Evolutionary conservation across 2,329 filamentous ascomycete genomes (phyloP).

Genomic region (Mollisia scopiformis): DNA sequence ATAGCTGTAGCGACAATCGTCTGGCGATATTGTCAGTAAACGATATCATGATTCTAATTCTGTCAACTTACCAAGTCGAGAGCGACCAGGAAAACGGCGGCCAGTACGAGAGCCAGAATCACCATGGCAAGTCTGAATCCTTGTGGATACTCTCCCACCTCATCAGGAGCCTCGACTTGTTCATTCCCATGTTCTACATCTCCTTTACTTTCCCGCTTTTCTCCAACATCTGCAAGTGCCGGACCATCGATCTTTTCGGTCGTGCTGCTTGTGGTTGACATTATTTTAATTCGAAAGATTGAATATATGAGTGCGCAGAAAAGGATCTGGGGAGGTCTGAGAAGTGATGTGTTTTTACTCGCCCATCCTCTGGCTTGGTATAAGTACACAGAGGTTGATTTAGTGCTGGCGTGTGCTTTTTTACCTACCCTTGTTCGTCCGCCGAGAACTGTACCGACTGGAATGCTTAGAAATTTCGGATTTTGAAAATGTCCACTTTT

Average conservation of each 20-base stretch:
- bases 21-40: no score
- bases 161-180: background rate
- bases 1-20: no score
- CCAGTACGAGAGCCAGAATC: background rate
- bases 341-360: no score
- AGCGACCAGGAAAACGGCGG: background rate
- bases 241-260: background rate
- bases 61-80: constrained; percentile 1
- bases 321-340: no score
- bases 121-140: background rate
- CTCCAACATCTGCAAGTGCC: background rate
- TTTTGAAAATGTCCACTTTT: no score
- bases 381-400: no score
- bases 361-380: no score
- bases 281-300: background rate
- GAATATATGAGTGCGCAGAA: background rate
- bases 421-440: no score
- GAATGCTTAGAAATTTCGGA: no score
- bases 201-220: background rate
- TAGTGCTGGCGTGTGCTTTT: no score
- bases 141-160: background rate
- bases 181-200: background rate
- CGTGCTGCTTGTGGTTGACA: constrained; percentile 2
- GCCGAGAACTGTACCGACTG: no score
- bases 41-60: no score